These are phyloP conservation scores for Trypanosoma scelopori DNA, from an alignment of 208 protist species.

Conservation along the genomic window DNA sequence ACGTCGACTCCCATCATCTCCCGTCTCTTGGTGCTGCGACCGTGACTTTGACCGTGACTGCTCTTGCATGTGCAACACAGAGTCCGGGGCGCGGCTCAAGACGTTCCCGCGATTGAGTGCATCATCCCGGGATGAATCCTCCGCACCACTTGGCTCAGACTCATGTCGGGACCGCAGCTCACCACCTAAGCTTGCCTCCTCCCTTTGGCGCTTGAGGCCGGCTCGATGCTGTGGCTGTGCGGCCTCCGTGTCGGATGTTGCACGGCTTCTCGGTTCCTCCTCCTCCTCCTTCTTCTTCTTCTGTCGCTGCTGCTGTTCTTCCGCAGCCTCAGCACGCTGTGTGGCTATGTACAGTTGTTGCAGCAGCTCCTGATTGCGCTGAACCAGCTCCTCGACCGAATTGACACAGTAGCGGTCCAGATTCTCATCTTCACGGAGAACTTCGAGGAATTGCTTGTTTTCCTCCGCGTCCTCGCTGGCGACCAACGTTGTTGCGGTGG, in stretches of 20 bases:
- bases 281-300: no score
- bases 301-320: background rate
- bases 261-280: conserved; percentile 5
- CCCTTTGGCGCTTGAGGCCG: conserved; percentile 9
- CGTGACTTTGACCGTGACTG: no score
- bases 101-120: background rate
- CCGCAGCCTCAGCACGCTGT: conserved; percentile 25
- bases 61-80: background rate
- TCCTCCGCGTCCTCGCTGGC: conserved; percentile 38
- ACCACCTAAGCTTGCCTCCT: background rate
- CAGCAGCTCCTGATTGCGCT: conserved; percentile 78
- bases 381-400: conserved; percentile 58
- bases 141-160: background rate
- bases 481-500: conserved; percentile 9
- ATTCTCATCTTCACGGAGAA: conserved; percentile 58
- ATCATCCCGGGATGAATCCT: conserved; percentile 2
- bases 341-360: conserved; percentile 63
- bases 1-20: background rate
- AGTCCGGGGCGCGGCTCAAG: conserved; percentile 3
- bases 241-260: conserved; percentile 20
- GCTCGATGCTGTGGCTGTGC: conserved; percentile 1
- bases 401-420: conserved; percentile 68
- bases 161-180: conserved; percentile 1
- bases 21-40: background rate
- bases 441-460: conserved; percentile 35